phyloP scores from a whole-genome alignment of 106 monocot species.

The Agapanthus africanus region DNA sequence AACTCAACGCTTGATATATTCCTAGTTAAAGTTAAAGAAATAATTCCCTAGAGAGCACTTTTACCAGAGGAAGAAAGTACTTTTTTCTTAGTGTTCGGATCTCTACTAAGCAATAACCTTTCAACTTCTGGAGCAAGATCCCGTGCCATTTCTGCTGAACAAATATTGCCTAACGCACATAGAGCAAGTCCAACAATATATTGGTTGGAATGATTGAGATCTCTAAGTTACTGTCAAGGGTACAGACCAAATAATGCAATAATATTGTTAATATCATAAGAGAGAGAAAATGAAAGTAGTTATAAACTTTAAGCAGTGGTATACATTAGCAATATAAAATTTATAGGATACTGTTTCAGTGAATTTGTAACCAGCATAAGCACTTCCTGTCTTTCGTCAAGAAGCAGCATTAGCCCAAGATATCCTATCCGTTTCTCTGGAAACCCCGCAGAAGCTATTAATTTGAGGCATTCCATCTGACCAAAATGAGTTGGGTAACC shows the following conservation, averaged over 20 bases:
- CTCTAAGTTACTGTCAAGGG: slow-evolving; percentile 63
- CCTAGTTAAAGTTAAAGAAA: not conserved
- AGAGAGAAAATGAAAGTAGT: not conserved
- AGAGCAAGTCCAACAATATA: slow-evolving; percentile 93
- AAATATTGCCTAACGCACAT: slow-evolving; percentile 96
- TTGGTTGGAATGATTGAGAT: slow-evolving; percentile 94
- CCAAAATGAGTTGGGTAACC: slow-evolving; percentile 55
- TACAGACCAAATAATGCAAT: not conserved
- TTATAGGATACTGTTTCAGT: slow-evolving; percentile 86
- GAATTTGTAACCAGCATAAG: slow-evolving; percentile 99
- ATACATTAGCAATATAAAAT: too few relatives aligned
- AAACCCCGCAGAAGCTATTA: slow-evolving; percentile 88
- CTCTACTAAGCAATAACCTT: slow-evolving; percentile 73
- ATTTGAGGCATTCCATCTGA: slow-evolving; percentile 98
- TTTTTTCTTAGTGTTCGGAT: slow-evolving; percentile 98
- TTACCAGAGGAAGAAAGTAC: slow-evolving; percentile 31
- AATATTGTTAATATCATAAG: not conserved
- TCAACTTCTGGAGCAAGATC: slow-evolving; percentile 98
- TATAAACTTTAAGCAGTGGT: slow-evolving; percentile 37
- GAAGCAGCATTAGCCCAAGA: slow-evolving; percentile 95
- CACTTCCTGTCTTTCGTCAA: slow-evolving; percentile 98
- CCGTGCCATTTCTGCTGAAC: slow-evolving; percentile 96
- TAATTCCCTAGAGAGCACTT: slow-evolving; percentile 5
- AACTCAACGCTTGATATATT: not conserved
- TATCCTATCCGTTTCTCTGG: slow-evolving; percentile 97